A percentile compares a stretch with the other conserved stretches of the same genome.
Evolutionary conservation across 148 eudicot species (phyloP).

Genomic region (Rhododendron kiyosumense): DNA sequence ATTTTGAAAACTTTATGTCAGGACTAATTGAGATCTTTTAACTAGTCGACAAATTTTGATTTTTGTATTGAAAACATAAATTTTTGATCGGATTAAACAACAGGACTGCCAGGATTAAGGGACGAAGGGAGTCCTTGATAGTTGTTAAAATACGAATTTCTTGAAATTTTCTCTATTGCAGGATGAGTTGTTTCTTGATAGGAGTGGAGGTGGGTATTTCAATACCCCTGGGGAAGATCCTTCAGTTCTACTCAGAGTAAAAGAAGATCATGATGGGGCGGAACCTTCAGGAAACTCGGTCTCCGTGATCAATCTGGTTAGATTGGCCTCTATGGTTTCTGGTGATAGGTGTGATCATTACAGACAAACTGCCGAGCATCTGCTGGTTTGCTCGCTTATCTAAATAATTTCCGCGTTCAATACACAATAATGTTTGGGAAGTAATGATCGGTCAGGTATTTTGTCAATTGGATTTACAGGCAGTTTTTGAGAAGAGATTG

Average conservation of each 20-base stretch:
- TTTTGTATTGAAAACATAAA: background rate
- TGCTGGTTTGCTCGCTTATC: conserved; percentile 49
- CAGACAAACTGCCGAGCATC: conserved; percentile 55
- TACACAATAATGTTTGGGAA: background rate
- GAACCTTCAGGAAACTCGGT: conserved; percentile 98
- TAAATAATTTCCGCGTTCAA: too few species aligned
- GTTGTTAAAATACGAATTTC: background rate
- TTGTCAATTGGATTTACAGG: conserved; percentile 34
- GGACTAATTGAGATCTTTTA: background rate
- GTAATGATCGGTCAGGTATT: background rate
- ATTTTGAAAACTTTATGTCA: background rate
- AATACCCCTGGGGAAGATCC: conserved; percentile 92
- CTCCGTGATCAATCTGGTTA: conserved; percentile 68
- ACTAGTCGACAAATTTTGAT: background rate
- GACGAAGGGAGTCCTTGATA: background rate
- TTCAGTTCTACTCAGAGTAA: conserved; percentile 83
- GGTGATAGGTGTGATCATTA: conserved; percentile 45
- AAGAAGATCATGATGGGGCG: conserved; percentile 97
- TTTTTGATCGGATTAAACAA: background rate
- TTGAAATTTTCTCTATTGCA: conserved; percentile 16
- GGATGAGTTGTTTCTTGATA: conserved; percentile 91
- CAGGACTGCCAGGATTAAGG: background rate
- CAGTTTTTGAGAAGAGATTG: conserved; percentile 66
- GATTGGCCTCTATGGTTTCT: conserved; percentile 56
- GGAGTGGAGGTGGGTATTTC: conserved; percentile 83